Evolutionary conservation across 495 filamentous ascomycete genomes (phyloP).

Genomic region (Margaritispora aquatica): DNA sequence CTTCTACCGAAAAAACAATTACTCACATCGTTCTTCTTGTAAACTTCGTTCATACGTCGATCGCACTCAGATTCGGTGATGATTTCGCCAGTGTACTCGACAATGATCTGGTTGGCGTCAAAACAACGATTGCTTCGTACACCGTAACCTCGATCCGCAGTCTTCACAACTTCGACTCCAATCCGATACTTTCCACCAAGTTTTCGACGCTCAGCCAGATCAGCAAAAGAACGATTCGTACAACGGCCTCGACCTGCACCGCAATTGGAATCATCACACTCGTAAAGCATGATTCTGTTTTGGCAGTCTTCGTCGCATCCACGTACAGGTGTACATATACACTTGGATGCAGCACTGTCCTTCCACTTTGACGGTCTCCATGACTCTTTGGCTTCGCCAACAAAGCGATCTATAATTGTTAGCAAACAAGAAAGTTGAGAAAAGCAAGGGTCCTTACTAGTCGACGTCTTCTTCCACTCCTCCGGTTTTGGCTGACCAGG

Average conservation of each 20-base stretch:
- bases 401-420: conserved; percentile 66
- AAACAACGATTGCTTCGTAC: conserved; percentile 87
- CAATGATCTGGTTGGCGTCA: conserved; percentile 86
- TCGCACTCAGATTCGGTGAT: conserved; percentile 93
- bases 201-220: conserved; percentile 69
- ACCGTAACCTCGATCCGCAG: conserved; percentile 80
- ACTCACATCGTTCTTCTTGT: conserved; percentile 84
- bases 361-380: conserved; percentile 77
- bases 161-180: conserved; percentile 93
- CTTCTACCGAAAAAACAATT: not conserved
- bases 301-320: conserved; percentile 87
- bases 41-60: conserved; percentile 81
- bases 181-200: conserved; percentile 77
- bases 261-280: conserved; percentile 90
- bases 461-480: conserved; percentile 83
- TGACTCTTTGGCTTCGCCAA: conserved; percentile 76
- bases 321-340: conserved; percentile 68
- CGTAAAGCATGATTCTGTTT: conserved; percentile 94
- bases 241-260: conserved; percentile 62
- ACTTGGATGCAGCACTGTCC: conserved; percentile 66
- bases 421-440: conserved; percentile 8
- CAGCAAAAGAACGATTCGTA: conserved; percentile 80
- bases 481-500: conserved; percentile 83
- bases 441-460: conserved; percentile 53
- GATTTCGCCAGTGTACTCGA: conserved; percentile 97